These are phyloP conservation scores for Thinopyrum elongatum DNA, from an alignment of 176 grass and related monocot species.

Conservation along the genomic window DNA sequence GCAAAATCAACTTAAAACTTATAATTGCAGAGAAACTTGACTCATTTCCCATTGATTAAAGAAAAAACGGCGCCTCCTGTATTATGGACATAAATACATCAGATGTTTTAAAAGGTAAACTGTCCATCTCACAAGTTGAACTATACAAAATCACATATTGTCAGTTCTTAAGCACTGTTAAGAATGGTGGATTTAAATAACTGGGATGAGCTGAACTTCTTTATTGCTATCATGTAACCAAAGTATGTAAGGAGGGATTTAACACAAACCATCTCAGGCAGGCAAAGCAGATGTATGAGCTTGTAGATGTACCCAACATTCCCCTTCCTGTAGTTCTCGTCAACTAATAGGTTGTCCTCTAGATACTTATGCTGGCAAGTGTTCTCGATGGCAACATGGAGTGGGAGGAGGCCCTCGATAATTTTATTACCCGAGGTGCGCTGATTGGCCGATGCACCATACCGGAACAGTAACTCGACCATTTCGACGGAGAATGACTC, in stretches of 20 bases:
- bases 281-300: constrained; percentile 32
- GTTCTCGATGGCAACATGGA: constrained; percentile 35
- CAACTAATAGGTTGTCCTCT: constrained; percentile 25
- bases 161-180: neutral
- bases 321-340: neutral
- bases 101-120: neutral
- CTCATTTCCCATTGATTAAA: neutral
- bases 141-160: neutral
- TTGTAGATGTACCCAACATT: constrained; percentile 22
- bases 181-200: neutral
- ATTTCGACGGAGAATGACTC: constrained; percentile 25
- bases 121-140: neutral
- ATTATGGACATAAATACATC: neutral
- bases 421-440: constrained; percentile 1
- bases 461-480: constrained; percentile 5
- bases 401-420: constrained; percentile 28
- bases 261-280: constrained; percentile 32
- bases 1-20: neutral
- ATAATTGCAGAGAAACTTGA: neutral
- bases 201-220: neutral
- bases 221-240: neutral
- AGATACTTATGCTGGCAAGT: constrained; percentile 39
- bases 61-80: neutral
- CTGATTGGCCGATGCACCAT: constrained; percentile 11
- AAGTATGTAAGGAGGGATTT: constrained; percentile 13